phyloP scores from a whole-genome alignment of 2,329 filamentous ascomycete genomes.

The Aspergillus fumigatiaffinis region DNA sequence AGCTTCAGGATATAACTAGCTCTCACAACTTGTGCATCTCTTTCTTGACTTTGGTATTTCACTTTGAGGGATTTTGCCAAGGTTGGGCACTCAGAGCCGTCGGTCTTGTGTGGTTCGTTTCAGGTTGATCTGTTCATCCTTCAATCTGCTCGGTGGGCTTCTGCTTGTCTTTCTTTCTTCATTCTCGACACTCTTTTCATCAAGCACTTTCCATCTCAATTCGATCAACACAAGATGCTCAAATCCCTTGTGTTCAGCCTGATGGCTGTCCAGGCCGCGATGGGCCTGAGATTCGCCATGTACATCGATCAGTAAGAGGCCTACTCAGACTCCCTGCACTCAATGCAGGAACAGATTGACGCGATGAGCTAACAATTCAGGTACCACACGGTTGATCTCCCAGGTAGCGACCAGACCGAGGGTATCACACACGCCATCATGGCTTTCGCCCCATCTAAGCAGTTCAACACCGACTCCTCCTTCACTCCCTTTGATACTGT shows the following conservation, averaged over 20 bases:
- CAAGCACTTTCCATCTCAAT: background rate
- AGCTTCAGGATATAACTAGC: background rate
- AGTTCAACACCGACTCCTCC: slow-evolving; percentile 46
- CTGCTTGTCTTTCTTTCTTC: background rate
- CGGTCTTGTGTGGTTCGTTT: too few species aligned
- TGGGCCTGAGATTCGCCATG: slow-evolving; percentile 36
- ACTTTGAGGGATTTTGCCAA: background rate
- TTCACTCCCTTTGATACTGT: slow-evolving; percentile 55
- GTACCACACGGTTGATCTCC: slow-evolving; percentile 40
- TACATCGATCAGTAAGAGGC: slow-evolving; percentile 47
- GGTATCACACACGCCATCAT: slow-evolving; percentile 55
- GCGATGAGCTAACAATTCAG: slow-evolving; percentile 21
- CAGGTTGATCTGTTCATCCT: background rate
- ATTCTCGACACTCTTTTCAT: background rate
- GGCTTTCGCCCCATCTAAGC: slow-evolving; percentile 50
- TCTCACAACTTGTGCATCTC: background rate
- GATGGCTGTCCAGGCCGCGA: slow-evolving; percentile 26
- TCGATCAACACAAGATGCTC: slow-evolving; percentile 17
- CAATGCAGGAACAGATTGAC: background rate
- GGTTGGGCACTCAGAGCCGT: background rate
- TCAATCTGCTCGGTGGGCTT: background rate
- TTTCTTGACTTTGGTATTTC: background rate
- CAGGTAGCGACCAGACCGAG: slow-evolving; percentile 29
- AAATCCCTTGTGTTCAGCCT: slow-evolving; percentile 26
- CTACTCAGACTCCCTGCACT: background rate